A percentile compares a stretch with the other conserved stretches of the same genome.
These are phyloP conservation scores for Gossypium gossypioides DNA, from an alignment of 441 rosid genomes.

Conservation along the genomic window DNA sequence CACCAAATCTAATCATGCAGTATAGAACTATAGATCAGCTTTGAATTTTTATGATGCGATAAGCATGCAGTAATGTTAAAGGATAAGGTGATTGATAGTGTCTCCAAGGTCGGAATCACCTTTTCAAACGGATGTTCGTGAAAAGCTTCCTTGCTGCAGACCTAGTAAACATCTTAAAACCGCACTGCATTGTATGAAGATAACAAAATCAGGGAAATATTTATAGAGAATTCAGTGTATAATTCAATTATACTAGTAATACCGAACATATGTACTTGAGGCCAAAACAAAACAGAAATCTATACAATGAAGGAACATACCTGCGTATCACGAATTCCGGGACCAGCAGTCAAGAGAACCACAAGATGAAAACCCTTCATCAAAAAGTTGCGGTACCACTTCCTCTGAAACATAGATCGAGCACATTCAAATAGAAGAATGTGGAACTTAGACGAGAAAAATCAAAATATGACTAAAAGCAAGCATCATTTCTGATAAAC, in stretches of 20 bases:
- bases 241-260: neutral
- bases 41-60: neutral
- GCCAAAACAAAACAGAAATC: neutral
- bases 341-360: constrained; percentile 71
- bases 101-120: constrained; percentile 25
- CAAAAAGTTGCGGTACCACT: constrained; percentile 82
- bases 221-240: neutral
- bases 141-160: constrained; percentile 87
- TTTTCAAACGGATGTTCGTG: constrained; percentile 65
- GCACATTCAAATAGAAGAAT: constrained; percentile 16
- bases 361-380: constrained; percentile 94
- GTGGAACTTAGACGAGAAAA: neutral
- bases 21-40: neutral
- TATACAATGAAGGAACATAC: constrained; percentile 23
- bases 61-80: neutral
- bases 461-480: neutral
- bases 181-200: constrained; percentile 43
- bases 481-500: constrained; percentile 17
- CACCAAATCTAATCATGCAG: neutral
- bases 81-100: neutral
- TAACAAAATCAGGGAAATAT: constrained; percentile 1
- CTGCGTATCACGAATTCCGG: constrained; percentile 91
- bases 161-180: constrained; percentile 95
- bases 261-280: neutral
- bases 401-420: constrained; percentile 50